Evolutionary conservation across 2,329 filamentous ascomycete genomes (phyloP), one percentile per base, ranked within the genome.

Genomic region (Periconia sp.): DNA sequence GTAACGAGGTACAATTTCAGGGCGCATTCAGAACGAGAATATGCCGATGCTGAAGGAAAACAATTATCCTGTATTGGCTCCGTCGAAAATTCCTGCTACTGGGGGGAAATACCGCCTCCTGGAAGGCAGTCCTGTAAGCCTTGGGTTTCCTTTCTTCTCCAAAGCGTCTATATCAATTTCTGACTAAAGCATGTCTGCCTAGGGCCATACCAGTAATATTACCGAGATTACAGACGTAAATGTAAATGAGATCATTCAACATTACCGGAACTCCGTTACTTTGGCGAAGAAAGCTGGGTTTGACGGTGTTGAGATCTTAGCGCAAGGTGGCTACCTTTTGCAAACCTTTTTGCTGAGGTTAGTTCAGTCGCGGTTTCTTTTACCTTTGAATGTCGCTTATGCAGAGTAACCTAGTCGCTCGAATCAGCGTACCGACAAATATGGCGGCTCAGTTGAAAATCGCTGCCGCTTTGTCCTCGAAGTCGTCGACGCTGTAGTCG

Each of bases 391-490:
- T 12, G n/a, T 37, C 19, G 35, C 35, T 9, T 36, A n/a, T n/a
- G n/a, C n/a, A n/a, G n/a, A n/a, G n/a, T n/a, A 22, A 15, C 13
- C 3, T 12, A 46, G 43, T 10, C 44, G 37, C 2, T 48, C 48
- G 48, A 70, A 71, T 37, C 36, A 21, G 15, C 59, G 67, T 33
- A 59, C 52, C 2, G 65, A 68, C 35, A 36, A 32, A 12, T 70
- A 70, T 44, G 67, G 67, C 24, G 63, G 66, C 39, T 54, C 52
- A 11, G 50, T 56, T 4, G 56, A 63, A 30, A 65, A 64, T 31
- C 55, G 66, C 10, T 62, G 57, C 45, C 50, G 56, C 12, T 69
- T 70, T 48, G 40, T 57, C 3, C 57, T 70, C 10, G 59, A 69
- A 34, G 55, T 67, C 2, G 40, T 68, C 22, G 54, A 62, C 8